Evolutionary conservation across 305 asterid genomes (phyloP), one percentile per base, ranked within the genome.

Genomic region (Fraxinus velutina): DNA sequence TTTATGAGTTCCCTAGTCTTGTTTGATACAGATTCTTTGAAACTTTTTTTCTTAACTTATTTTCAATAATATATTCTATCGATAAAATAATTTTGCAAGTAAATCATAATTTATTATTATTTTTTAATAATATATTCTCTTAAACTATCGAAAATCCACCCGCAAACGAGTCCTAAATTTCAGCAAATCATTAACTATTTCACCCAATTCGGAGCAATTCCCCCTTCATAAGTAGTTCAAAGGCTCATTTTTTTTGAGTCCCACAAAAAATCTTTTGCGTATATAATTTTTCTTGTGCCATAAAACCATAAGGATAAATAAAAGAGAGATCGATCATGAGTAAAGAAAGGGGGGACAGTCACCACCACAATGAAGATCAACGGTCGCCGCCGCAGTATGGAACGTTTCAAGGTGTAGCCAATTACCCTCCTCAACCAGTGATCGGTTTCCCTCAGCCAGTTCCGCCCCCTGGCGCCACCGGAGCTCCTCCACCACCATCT

Each of bases 361-460:
- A 79, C 57, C 86, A 78, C 29, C 81, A 52, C 85, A 88, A 72
- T 42, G 50, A 42, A 42, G n/a, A 71, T 4, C 86, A 80, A 1
- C 86, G 86, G 15, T 85, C 36, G 6, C 36, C 36, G 36, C 36
- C 87, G 5, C 89, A 89, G 79, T 95, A 95, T 77, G 99, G 97
- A 27, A 95, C 98, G 36, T 95, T 93, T 76, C 95, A 93, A 82
- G 97, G 98, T 13, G 94, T 91, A 10, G 89, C 89, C 55, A 92
- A 88, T 89, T 79, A 90, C 88, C 93, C 95, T 15, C 92, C 93
- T 64, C 93, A 85, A 78, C 80, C 95, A 37, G 95, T 89, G 71
- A 72, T 83, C 17, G 97, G 98, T 78, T 90, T 95, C 60, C 99
- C 99, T 82, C 95, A 93, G 85, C 98, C 96, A 3, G 91, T 87